phyloP scores from a whole-genome alignment of 1,139 yeast genomes.

The Tardiomyces depauwii region DNA sequence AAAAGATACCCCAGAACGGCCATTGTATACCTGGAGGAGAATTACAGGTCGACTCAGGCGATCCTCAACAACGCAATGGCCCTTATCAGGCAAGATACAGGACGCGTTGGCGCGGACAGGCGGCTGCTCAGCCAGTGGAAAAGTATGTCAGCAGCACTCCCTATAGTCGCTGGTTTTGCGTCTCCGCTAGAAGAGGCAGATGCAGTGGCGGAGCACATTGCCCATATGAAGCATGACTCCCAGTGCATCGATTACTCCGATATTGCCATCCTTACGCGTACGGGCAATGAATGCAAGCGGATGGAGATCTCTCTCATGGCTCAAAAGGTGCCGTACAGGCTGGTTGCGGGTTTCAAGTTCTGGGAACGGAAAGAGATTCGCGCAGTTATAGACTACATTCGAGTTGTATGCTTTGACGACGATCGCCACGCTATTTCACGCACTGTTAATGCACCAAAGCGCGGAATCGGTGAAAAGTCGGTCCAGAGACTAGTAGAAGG shows the following conservation, averaged over 20 bases:
- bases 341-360: conserved; percentile 64
- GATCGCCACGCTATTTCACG: conserved; percentile 52
- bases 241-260: conserved; percentile 37
- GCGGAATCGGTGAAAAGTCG: conserved; percentile 62
- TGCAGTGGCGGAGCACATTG: conserved; percentile 46
- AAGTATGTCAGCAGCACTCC: too few species aligned
- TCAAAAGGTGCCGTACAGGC: conserved; percentile 47
- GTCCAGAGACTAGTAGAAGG: conserved; percentile 20
- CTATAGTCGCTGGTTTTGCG: conserved; percentile 19
- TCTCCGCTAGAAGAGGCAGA: conserved; percentile 44
- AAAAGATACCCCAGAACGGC: conserved; percentile 30
- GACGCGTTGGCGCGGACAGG: conserved; percentile 9
- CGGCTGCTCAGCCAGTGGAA: conserved; percentile 3
- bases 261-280: conserved; percentile 60
- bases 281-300: conserved; percentile 43
- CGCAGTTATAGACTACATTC: conserved; percentile 49
- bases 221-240: conserved; percentile 16
- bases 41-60: conserved; percentile 68
- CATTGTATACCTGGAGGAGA: conserved; percentile 44
- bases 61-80: conserved; percentile 56
- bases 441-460: conserved; percentile 47
- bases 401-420: conserved; percentile 43
- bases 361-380: conserved; percentile 70
- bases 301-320: conserved; percentile 53
- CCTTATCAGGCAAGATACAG: conserved; percentile 51